phyloP scores from a whole-genome alignment of 2,329 filamentous ascomycete genomes.

The Zymoseptoria crescenta region DNA sequence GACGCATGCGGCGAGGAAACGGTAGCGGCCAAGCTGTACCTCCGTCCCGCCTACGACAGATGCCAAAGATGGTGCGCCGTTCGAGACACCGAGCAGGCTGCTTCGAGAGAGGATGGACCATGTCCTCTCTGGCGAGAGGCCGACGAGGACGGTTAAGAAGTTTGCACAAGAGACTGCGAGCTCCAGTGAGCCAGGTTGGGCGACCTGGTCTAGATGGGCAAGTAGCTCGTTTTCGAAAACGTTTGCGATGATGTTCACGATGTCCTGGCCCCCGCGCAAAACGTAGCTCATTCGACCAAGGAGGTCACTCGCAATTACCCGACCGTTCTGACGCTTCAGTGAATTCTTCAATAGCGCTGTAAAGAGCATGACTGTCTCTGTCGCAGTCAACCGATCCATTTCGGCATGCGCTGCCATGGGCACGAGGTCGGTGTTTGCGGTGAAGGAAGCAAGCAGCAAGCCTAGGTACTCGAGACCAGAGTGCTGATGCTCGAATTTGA shows the following conservation, averaged over 20 bases:
- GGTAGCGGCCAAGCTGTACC: constrained; percentile 65
- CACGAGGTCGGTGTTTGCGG: constrained; percentile 40
- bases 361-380: constrained; percentile 67
- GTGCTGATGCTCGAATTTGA: constrained; percentile 67
- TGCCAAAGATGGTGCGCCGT: constrained; percentile 67
- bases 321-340: constrained; percentile 18
- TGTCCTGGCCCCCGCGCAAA: constrained; percentile 53
- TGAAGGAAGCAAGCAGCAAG: constrained; percentile 62
- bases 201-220: constrained; percentile 44
- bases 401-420: constrained; percentile 7
- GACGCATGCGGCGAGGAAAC: constrained; percentile 67
- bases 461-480: constrained; percentile 74
- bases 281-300: constrained; percentile 45
- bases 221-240: constrained; percentile 66
- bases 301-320: constrained; percentile 37
- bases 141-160: constrained; percentile 67
- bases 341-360: constrained; percentile 55
- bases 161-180: constrained; percentile 69
- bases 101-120: constrained; percentile 86
- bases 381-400: constrained; percentile 53
- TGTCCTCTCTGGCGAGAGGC: constrained; percentile 68
- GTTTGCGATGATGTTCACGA: constrained; percentile 73
- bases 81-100: constrained; percentile 67
- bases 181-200: constrained; percentile 55
- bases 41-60: constrained; percentile 77